Base-by-base conservation (phyloP, 768 basidiomycete genomes). In the Solioccasus polychromus region DNA sequence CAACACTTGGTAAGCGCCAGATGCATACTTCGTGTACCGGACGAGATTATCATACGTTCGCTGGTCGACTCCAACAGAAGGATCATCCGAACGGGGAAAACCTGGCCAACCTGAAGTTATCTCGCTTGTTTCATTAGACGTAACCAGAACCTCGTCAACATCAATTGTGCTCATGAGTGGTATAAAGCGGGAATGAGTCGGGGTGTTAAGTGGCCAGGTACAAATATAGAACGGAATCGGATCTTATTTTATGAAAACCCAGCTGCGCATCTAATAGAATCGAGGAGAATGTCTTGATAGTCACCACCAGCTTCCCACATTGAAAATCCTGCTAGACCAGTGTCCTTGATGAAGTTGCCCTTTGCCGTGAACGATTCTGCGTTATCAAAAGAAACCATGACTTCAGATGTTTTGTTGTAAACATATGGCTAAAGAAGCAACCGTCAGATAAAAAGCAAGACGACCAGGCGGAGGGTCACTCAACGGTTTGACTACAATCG, bases 231-330 rank as follows among this genome's bases (percentile, higher is more conserved):
- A n/a, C n/a, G n/a, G n/a, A n/a, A n/a, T n/a, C n/a, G n/a, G n/a
- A n/a, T 19, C 22, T 18, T 6, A 4, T 19, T 30, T 31, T n/a
- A 32, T 41, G n/a, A n/a, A 32, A 48, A 43, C 19, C 54, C 58
- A 24, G 41, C 45, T 0, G 50, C 18, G 18, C 0, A 1, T 18
- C 51, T 54, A 23, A 87, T 83, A 5, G 85, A 69, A 60, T 85
- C 71, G 4, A 88, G 67, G 35, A 88, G 68, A 17, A 76, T 71
- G 54, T 86, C 72, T n/a, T 79, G 51, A 39, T 65, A 72, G 58
- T 87, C 87, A 4, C 82, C 82, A 24, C 77, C 82, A 36, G 82
- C 75, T 58, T 88, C 82, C 85, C 85, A 88, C 64, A 83, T 77
- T 2, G 79, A 68, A 61, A 88, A 88, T 4, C 86, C 87, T 46